Percentiles rank a stretch among this genome's conserved stretches.
Conservation (phyloP, 2,329 filamentous ascomycete genomes). For the Dactylella cylindrospora region DNA sequence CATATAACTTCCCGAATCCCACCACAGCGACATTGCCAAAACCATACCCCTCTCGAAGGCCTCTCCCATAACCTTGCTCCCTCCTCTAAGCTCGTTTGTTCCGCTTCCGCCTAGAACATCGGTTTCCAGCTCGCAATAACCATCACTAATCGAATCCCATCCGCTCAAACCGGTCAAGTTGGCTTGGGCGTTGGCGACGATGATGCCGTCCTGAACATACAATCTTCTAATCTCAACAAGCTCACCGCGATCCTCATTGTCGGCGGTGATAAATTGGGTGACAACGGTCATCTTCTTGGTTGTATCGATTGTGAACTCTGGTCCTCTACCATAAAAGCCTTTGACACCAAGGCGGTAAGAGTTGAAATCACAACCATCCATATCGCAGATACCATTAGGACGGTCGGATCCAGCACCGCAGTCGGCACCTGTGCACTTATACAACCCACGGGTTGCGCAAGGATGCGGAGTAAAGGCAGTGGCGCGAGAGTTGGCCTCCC, state of each 20-base stretch:
- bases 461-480: slow-evolving; percentile 67
- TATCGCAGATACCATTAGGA: slow-evolving; percentile 54
- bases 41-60: slow-evolving; percentile 56
- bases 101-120: slow-evolving; percentile 18
- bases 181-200: slow-evolving; percentile 55
- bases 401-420: slow-evolving; percentile 58
- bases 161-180: slow-evolving; percentile 50
- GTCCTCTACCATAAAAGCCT: slow-evolving; percentile 47
- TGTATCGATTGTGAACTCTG: slow-evolving; percentile 52
- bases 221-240: slow-evolving; percentile 57
- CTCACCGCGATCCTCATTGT: slow-evolving; percentile 52
- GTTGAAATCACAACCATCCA: slow-evolving; percentile 56
- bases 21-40: slow-evolving; percentile 60
- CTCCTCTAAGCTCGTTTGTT: slow-evolving; percentile 20
- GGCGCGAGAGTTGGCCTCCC: slow-evolving; percentile 62
- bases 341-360: slow-evolving; percentile 52
- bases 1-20: slow-evolving; percentile 60
- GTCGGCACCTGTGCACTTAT: slow-evolving; percentile 57
- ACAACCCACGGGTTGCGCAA: slow-evolving; percentile 59
- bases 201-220: slow-evolving; percentile 58
- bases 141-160: slow-evolving; percentile 52
- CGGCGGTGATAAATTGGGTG: slow-evolving; percentile 56
- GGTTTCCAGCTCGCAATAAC: slow-evolving; percentile 49
- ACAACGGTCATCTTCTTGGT: slow-evolving; percentile 56
- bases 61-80: slow-evolving; percentile 45